Conservation (phyloP, 192 early-diverging fungal genomes). For the Coemansia umbellata region DNA sequence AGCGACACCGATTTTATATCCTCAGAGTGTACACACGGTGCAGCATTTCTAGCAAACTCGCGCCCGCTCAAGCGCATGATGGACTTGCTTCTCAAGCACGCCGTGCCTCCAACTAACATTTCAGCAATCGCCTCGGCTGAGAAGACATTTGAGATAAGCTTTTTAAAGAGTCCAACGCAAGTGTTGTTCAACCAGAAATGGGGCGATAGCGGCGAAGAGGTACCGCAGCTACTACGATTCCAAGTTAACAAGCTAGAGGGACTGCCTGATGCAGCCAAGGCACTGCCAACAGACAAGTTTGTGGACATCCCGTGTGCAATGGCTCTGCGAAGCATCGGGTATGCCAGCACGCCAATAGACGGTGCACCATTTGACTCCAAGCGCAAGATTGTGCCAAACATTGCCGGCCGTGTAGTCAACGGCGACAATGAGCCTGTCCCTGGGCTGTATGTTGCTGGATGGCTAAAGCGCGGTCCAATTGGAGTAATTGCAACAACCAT, state of each 20-base stretch:
- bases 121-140: background rate
- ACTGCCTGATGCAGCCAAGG: constrained; percentile 44
- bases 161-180: constrained; percentile 66
- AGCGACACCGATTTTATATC: constrained; percentile 61
- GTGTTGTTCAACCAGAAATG: constrained; percentile 35
- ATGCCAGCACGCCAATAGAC: constrained; percentile 64
- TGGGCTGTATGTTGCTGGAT: constrained; percentile 86
- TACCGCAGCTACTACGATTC: constrained; percentile 38
- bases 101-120: background rate
- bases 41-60: constrained; percentile 32
- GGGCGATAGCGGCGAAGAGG: background rate
- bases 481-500: constrained; percentile 95
- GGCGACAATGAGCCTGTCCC: constrained; percentile 44
- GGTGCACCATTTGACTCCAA: constrained; percentile 75
- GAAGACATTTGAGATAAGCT: constrained; percentile 70
- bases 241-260: constrained; percentile 72
- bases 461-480: constrained; percentile 92
- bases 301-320: constrained; percentile 62
- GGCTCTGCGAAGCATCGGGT: constrained; percentile 82
- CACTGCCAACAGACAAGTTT: constrained; percentile 59
- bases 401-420: constrained; percentile 66
- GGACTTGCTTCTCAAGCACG: constrained; percentile 69
- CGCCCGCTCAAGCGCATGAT: constrained; percentile 81
- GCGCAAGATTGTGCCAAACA: constrained; percentile 72
- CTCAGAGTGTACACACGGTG: constrained; percentile 48